These are phyloP conservation scores for Citrus glauca DNA, from an alignment of 345 rosid species.

Conservation along the genomic window DNA sequence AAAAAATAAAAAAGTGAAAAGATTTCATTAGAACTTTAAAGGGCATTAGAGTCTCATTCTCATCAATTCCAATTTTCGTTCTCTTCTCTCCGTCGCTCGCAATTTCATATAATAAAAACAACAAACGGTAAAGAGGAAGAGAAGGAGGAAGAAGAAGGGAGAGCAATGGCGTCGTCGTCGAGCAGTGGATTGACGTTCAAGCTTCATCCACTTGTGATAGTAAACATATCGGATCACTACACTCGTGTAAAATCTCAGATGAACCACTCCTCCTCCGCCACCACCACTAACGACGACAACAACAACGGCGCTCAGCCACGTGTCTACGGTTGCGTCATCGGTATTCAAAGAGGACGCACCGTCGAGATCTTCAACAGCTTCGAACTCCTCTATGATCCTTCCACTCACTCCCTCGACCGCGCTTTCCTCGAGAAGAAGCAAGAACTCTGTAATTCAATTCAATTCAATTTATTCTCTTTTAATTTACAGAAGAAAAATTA, in stretches of 20 bases:
- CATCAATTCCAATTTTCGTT: background rate
- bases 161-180: constrained; percentile 80
- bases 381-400: constrained; percentile 81
- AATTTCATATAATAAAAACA: background rate
- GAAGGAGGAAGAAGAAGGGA: background rate
- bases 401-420: constrained; percentile 68
- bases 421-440: constrained; percentile 93
- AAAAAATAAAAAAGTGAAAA: no score
- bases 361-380: constrained; percentile 98
- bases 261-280: constrained; percentile 41
- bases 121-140: background rate
- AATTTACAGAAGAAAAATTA: no score
- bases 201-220: constrained; percentile 89
- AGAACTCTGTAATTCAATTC: constrained; percentile 67
- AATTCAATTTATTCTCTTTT: background rate
- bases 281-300: constrained; percentile 18
- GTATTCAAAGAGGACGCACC: constrained; percentile 86
- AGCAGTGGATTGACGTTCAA: constrained; percentile 97
- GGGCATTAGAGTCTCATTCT: no score
- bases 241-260: constrained; percentile 86
- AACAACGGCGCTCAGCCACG: constrained; percentile 43
- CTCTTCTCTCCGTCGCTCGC: background rate
- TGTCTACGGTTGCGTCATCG: constrained; percentile 93
- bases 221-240: constrained; percentile 92
- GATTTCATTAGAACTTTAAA: no score